Evolutionary conservation across 176 grass and related monocot genomes (phyloP).

Genomic region (Urochloa ruziziensis): DNA sequence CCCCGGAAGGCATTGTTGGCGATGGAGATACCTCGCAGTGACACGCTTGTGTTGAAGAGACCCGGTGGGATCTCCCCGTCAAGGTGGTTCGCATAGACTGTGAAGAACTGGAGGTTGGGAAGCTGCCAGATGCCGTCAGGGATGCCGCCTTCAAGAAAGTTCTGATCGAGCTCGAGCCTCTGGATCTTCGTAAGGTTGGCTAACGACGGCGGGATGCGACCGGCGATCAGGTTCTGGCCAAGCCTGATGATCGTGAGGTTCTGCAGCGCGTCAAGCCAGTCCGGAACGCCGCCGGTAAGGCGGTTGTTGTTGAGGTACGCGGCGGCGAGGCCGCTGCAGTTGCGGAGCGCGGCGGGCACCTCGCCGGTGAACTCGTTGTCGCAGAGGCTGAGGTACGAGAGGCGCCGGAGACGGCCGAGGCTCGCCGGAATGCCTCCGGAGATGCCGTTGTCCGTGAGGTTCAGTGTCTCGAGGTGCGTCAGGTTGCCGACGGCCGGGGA

Average conservation of each 20-base stretch:
- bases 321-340: neutral
- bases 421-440: neutral
- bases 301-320: conserved; percentile 10
- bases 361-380: conserved; percentile 20
- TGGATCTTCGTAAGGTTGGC: neutral
- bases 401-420: neutral
- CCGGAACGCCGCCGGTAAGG: neutral
- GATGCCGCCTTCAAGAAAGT: neutral
- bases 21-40: too few relatives aligned
- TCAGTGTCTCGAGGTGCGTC: neutral
- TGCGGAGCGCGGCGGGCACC: neutral
- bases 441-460: neutral
- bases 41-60: too few relatives aligned
- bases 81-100: too few relatives aligned
- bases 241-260: neutral
- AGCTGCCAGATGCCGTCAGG: too few relatives aligned
- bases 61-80: too few relatives aligned
- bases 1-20: too few relatives aligned
- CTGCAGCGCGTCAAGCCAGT: neutral
- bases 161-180: neutral
- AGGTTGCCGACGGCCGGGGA: conserved; percentile 20
- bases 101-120: too few relatives aligned
- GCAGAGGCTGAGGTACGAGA: conserved; percentile 3
- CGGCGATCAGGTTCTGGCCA: neutral
- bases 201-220: neutral